phyloP scores from a whole-genome alignment of 2,329 filamentous ascomycete species.

The Penicillium frequentans region DNA sequence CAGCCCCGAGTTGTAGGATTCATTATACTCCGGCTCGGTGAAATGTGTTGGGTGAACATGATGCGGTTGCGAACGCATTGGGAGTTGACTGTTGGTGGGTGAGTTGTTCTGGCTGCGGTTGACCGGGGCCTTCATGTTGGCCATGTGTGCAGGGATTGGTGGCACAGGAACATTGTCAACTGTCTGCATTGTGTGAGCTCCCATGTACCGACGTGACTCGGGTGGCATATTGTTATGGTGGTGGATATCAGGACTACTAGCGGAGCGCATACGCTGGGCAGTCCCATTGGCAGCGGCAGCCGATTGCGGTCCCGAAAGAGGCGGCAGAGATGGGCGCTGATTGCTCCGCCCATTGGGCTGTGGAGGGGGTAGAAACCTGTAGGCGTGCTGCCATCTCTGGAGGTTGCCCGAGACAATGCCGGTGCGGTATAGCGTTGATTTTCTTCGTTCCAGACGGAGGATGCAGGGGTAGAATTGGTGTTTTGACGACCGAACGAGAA shows the following conservation, averaged over 20 bases:
- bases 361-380: slow-evolving; percentile 64
- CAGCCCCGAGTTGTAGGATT: slow-evolving; percentile 27
- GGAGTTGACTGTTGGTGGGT: slow-evolving; percentile 66
- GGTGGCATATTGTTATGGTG: slow-evolving; percentile 52
- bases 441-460: slow-evolving; percentile 63
- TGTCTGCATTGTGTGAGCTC: slow-evolving; percentile 56
- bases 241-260: slow-evolving; percentile 94
- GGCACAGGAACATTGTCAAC: slow-evolving; percentile 67
- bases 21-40: slow-evolving; percentile 41
- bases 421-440: slow-evolving; percentile 85
- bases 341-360: slow-evolving; percentile 57
- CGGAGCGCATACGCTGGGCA: slow-evolving; percentile 76
- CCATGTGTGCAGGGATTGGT: slow-evolving; percentile 71
- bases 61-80: slow-evolving; percentile 58
- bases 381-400: slow-evolving; percentile 68
- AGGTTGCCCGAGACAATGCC: slow-evolving; percentile 77
- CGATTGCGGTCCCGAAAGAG: slow-evolving; percentile 57
- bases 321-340: slow-evolving; percentile 77
- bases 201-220: slow-evolving; percentile 50
- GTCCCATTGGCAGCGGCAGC: slow-evolving; percentile 54
- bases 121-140: slow-evolving; percentile 60
- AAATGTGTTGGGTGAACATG: slow-evolving; percentile 43
- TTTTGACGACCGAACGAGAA: slow-evolving; percentile 78
- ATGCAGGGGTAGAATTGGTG: slow-evolving; percentile 58
- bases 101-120: slow-evolving; percentile 80